Conservation (phyloP, 1,284 basidiomycete genomes). For the Ustilago curta region DNA sequence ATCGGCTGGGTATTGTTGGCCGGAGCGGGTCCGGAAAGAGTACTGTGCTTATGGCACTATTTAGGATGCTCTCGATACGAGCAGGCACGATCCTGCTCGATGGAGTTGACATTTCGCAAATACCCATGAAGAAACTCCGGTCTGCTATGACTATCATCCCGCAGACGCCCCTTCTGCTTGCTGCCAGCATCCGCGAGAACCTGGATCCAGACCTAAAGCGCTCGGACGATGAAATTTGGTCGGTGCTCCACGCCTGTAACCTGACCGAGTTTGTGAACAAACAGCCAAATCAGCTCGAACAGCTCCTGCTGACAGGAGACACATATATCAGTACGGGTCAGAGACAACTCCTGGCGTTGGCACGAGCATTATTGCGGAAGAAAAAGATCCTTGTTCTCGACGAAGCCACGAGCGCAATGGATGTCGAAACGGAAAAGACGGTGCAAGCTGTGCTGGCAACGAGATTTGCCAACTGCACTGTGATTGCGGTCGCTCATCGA, state of each 20-base stretch:
- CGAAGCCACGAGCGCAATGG: slow-evolving; percentile 68
- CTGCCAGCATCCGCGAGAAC: slow-evolving; percentile 62
- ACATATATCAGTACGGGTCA: slow-evolving; percentile 50
- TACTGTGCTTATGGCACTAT: slow-evolving; percentile 52
- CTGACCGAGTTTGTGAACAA: slow-evolving; percentile 54
- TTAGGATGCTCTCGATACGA: slow-evolving; percentile 46
- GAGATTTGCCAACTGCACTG: slow-evolving; percentile 52
- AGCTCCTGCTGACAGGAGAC: slow-evolving; percentile 25
- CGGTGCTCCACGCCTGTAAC: slow-evolving; percentile 54
- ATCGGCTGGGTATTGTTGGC: slow-evolving; percentile 50
- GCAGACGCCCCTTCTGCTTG: slow-evolving; percentile 61
- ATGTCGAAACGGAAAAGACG: slow-evolving; percentile 42
- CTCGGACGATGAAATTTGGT: slow-evolving; percentile 61
- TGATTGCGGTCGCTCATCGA: slow-evolving; percentile 73
- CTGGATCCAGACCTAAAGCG: slow-evolving; percentile 52
- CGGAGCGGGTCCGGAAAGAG: slow-evolving; percentile 57
- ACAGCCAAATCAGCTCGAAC: slow-evolving; percentile 47
- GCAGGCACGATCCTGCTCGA: slow-evolving; percentile 49
- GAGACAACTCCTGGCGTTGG: slow-evolving; percentile 70
- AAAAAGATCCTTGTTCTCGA: slow-evolving; percentile 74
- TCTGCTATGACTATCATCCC: slow-evolving; percentile 55
- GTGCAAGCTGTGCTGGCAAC: slow-evolving; percentile 76
- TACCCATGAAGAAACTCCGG: slow-evolving; percentile 29
- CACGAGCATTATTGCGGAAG: slow-evolving; percentile 73
- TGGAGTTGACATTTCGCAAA: slow-evolving; percentile 28